Evolutionary conservation across 768 basidiomycete species (phyloP).

Genomic region (Suillus spraguei): DNA sequence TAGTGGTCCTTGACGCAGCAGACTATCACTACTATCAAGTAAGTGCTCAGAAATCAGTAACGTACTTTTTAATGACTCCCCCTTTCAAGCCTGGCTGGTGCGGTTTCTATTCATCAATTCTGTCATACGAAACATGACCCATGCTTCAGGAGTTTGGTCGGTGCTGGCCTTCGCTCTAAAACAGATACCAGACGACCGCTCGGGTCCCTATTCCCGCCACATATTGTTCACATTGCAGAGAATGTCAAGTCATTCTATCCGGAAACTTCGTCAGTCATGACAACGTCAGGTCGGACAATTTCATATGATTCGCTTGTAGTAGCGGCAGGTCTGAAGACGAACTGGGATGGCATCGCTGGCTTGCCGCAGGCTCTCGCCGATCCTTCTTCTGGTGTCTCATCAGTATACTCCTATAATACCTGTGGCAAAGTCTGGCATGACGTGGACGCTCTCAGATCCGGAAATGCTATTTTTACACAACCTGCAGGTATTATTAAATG

Average conservation of each 20-base stretch:
- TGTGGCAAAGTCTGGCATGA: constrained; percentile 90
- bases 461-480: constrained; percentile 93
- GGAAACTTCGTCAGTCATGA: constrained; percentile 68
- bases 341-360: constrained; percentile 77
- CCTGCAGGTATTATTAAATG: constrained; percentile 94
- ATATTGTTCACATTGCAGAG: constrained; percentile 72
- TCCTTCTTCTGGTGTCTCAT: constrained; percentile 79
- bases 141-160: constrained; percentile 80
- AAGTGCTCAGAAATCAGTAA: constrained; percentile 19
- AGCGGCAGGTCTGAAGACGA: constrained; percentile 85
- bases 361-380: constrained; percentile 78
- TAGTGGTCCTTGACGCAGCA: constrained; percentile 84
- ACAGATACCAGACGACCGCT: constrained; percentile 67
- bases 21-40: constrained; percentile 87
- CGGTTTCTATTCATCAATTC: constrained; percentile 17
- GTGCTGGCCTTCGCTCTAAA: constrained; percentile 81
- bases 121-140: background rate
- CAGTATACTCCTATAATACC: constrained; percentile 89
- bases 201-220: constrained; percentile 68
- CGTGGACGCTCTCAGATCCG: constrained; percentile 72
- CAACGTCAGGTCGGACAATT: constrained; percentile 66
- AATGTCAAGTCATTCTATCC: constrained; percentile 79
- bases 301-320: constrained; percentile 89
- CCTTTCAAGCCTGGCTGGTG: constrained; percentile 83
- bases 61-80: background rate